Conservation (phyloP, 208 protist genomes). For the Naegleria fowleri region DNA sequence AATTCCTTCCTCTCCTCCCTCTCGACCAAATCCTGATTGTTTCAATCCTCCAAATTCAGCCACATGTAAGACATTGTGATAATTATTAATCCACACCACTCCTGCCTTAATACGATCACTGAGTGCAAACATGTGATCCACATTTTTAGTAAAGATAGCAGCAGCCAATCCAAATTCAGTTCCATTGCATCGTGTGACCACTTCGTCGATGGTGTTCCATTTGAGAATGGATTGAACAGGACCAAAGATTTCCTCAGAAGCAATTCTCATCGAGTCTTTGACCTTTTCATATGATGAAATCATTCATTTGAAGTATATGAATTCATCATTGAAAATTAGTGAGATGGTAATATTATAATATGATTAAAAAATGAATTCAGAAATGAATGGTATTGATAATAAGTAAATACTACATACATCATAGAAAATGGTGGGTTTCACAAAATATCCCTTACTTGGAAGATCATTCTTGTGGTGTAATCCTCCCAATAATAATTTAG, state of each 20-base stretch:
- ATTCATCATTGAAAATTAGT: no score
- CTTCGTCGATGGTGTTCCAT: constrained; percentile 61
- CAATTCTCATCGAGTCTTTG: constrained; percentile 63
- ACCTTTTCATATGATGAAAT: neutral
- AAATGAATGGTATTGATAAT: no score
- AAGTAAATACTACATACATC: no score
- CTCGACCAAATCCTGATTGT: constrained; percentile 69
- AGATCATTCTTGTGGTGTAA: constrained; percentile 10
- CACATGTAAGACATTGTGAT: constrained; percentile 61
- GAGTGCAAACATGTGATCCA: constrained; percentile 60
- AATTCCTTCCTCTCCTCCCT: constrained; percentile 61
- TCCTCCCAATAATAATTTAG: constrained; percentile 61
- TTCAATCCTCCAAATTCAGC: constrained; percentile 76
- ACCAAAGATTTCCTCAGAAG: constrained; percentile 77
- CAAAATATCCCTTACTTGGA: constrained; percentile 64
- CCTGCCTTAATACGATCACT: constrained; percentile 59
- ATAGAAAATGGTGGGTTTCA: constrained; percentile 67
- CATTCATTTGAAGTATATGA: no score
- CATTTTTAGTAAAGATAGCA: constrained; percentile 61
- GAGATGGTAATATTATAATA: no score
- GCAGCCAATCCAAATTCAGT: constrained; percentile 72
- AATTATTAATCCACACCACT: constrained; percentile 77
- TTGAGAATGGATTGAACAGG: constrained; percentile 72
- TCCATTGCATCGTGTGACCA: constrained; percentile 61
- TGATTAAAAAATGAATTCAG: no score